These are phyloP conservation scores for Endothia cerciana DNA, from an alignment of 2,329 filamentous ascomycete species.

Conservation along the genomic window DNA sequence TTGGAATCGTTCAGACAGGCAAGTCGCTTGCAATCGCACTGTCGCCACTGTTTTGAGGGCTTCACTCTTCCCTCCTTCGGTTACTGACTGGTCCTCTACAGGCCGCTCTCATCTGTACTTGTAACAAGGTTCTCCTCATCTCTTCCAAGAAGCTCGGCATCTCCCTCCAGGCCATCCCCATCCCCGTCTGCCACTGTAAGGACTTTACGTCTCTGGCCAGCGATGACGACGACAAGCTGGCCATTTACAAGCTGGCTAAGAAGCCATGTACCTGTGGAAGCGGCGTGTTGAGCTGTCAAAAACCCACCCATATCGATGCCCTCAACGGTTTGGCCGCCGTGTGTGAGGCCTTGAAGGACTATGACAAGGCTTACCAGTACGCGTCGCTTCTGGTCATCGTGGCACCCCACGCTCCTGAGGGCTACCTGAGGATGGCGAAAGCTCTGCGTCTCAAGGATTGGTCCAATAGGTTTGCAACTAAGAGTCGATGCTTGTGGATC, in stretches of 20 bases:
- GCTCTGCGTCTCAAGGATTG: slow-evolving; percentile 12
- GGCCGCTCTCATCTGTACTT: slow-evolving; percentile 19
- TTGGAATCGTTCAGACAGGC: slow-evolving; percentile 19
- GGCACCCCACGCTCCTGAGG: slow-evolving; percentile 26
- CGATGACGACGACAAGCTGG: background rate
- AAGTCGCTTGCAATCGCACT: slow-evolving; percentile 4
- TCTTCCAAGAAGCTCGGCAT: slow-evolving; percentile 13
- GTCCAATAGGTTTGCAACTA: background rate
- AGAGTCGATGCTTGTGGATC: slow-evolving; percentile 18
- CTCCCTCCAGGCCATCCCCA: slow-evolving; percentile 11
- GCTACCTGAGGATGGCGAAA: slow-evolving; percentile 27
- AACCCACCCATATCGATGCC: slow-evolving; percentile 11
- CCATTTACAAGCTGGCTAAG: slow-evolving; percentile 22
- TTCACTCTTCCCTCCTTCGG: background rate
- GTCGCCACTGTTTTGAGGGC: background rate
- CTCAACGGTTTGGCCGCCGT: slow-evolving; percentile 11
- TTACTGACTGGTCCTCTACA: slow-evolving; percentile 9
- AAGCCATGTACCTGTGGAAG: slow-evolving; percentile 25
- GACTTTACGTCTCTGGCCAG: slow-evolving; percentile 10
- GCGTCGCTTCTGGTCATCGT: slow-evolving; percentile 21
- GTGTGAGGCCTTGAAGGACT: slow-evolving; percentile 10
- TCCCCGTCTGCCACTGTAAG: slow-evolving; percentile 26
- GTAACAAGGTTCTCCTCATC: slow-evolving; percentile 14
- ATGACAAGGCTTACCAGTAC: slow-evolving; percentile 15
- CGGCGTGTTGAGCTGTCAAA: slow-evolving; percentile 10